Conservation (phyloP, 2,329 filamentous ascomycete species). For the Exutisphaerella laricina region DNA sequence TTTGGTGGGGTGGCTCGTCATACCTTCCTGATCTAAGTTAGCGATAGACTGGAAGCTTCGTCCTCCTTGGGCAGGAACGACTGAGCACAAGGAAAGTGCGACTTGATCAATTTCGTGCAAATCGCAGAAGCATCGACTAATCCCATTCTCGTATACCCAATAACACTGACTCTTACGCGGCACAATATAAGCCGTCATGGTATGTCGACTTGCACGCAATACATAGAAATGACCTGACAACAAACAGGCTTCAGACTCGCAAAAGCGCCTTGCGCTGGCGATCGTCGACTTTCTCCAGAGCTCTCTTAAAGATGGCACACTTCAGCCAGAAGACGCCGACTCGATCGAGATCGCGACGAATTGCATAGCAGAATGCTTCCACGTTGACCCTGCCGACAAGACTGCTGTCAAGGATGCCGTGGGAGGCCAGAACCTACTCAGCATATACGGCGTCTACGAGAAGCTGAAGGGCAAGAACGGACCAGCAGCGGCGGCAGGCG, state of each 20-base stretch:
- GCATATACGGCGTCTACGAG: conserved; percentile 95
- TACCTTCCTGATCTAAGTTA: no score
- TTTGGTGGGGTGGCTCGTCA: no score
- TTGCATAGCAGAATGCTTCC: conserved; percentile 93
- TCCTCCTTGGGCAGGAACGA: no score
- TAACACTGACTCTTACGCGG: no score
- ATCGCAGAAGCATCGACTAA: no score
- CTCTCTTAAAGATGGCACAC: conserved; percentile 80
- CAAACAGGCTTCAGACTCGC: conserved; percentile 44
- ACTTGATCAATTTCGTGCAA: no score
- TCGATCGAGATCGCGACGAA: conserved; percentile 90
- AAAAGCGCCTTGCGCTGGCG: conserved; percentile 89
- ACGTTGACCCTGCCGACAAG: conserved; percentile 78
- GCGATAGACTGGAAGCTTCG: not conserved
- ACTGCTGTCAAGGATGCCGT: conserved; percentile 69
- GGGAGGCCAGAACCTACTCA: conserved; percentile 78
- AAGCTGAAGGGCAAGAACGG: conserved; percentile 70
- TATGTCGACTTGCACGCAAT: not conserved
- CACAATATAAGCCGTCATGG: conserved; percentile 11
- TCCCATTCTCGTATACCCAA: no score
- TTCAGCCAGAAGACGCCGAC: conserved; percentile 82
- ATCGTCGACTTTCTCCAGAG: conserved; percentile 91
- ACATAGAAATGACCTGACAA: conserved; percentile 9
- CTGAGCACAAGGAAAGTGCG: not conserved
- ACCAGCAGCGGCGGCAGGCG: conserved; percentile 40